Percentiles rank a stretch among this genome's conserved stretches.
phyloP scores from a whole-genome alignment of 805 yeast species.

The Metschnikowia cerradonensis region DNA sequence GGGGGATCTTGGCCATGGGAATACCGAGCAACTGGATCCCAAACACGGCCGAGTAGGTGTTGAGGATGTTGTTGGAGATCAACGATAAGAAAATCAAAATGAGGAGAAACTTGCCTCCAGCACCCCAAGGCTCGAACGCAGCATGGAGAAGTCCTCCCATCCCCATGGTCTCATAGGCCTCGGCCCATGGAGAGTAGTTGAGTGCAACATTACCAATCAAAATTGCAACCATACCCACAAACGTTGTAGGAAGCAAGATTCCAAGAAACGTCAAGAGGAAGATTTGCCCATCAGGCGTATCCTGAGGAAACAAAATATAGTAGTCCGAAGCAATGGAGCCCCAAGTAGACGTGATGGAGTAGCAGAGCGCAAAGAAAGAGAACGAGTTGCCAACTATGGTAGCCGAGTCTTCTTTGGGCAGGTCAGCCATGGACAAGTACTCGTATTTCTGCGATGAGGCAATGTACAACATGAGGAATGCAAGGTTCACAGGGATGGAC shows the following conservation, averaged over 20 bases:
- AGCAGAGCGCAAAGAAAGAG: slow-evolving; percentile 66
- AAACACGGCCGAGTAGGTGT: slow-evolving; percentile 78
- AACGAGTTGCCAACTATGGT: slow-evolving; percentile 66
- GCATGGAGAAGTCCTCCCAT: slow-evolving; percentile 71
- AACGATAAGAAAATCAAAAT: slow-evolving; percentile 68
- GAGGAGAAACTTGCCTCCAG: slow-evolving; percentile 71
- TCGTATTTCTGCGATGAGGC: slow-evolving; percentile 48
- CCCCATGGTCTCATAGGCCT: slow-evolving; percentile 54
- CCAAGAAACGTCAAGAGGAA: slow-evolving; percentile 63
- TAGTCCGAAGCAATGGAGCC: slow-evolving; percentile 84
- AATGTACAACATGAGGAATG: slow-evolving; percentile 66
- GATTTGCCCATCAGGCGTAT: slow-evolving; percentile 51
- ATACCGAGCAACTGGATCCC: slow-evolving; percentile 63
- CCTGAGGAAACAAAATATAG: slow-evolving; percentile 75
- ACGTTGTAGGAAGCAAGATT: slow-evolving; percentile 64
- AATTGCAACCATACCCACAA: slow-evolving; percentile 72
- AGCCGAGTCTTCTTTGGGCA: slow-evolving; percentile 11
- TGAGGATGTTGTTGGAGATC: slow-evolving; percentile 76
- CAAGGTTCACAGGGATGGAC: slow-evolving; percentile 63
- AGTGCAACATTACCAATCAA: slow-evolving; percentile 66
- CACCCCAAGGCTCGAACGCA: slow-evolving; percentile 71
- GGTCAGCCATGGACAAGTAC: slow-evolving; percentile 24
- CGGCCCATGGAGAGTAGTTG: slow-evolving; percentile 52
- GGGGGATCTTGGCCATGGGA: slow-evolving; percentile 58
- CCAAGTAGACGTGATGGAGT: slow-evolving; percentile 85